Conservation (phyloP, 2,329 filamentous ascomycete species). For the Trichoderma arundinaceum region DNA sequence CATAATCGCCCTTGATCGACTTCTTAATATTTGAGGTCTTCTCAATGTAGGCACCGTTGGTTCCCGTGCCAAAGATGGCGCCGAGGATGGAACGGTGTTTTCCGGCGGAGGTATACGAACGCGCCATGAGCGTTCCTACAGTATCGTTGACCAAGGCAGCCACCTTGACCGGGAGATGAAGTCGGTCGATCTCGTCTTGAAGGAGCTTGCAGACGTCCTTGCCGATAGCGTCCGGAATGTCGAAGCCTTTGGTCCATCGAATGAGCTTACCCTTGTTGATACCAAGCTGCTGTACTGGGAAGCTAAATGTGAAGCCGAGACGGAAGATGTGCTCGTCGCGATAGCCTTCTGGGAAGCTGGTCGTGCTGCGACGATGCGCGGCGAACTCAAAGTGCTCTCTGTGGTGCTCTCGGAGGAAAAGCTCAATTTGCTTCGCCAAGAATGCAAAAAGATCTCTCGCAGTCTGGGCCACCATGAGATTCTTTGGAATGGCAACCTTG, state of each 20-base stretch:
- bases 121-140: slow-evolving; percentile 95
- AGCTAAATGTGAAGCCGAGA: slow-evolving; percentile 98
- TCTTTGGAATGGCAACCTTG: slow-evolving; percentile 87
- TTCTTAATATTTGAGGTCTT: slow-evolving; percentile 87
- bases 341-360: slow-evolving; percentile 63
- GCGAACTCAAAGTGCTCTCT: slow-evolving; percentile 81
- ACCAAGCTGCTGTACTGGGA: slow-evolving; percentile 89
- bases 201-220: slow-evolving; percentile 93
- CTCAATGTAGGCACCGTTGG: slow-evolving; percentile 97
- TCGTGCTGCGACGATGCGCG: slow-evolving; percentile 66
- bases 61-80: slow-evolving; percentile 96
- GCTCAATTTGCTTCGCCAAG: slow-evolving; percentile 88
- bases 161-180: slow-evolving; percentile 89
- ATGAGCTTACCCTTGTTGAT: slow-evolving; percentile 96
- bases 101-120: slow-evolving; percentile 90
- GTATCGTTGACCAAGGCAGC: slow-evolving; percentile 97
- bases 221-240: slow-evolving; percentile 91
- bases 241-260: slow-evolving; percentile 98
- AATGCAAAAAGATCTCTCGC: slow-evolving; percentile 89
- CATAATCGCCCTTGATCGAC: slow-evolving; percentile 70
- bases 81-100: slow-evolving; percentile 88
- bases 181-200: slow-evolving; percentile 85
- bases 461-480: slow-evolving; percentile 88
- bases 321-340: slow-evolving; percentile 82
- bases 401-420: slow-evolving; percentile 86